These are phyloP conservation scores for Ilex aquifolium DNA, from an alignment of 257 asterid genomes.

Conservation along the genomic window DNA sequence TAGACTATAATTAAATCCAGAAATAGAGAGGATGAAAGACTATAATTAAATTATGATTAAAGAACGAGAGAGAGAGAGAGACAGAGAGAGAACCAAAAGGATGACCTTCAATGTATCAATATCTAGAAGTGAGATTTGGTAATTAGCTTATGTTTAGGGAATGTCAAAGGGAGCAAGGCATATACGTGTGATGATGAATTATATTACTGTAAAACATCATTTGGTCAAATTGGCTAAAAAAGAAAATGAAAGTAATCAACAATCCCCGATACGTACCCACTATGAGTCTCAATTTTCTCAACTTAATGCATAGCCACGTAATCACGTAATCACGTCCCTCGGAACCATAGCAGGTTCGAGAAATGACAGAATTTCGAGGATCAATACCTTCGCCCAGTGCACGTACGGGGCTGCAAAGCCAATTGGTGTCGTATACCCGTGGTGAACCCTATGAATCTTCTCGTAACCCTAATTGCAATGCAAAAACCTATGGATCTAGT, in stretches of 20 bases:
- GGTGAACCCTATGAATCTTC: conserved; percentile 94
- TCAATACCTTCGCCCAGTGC: conserved; percentile 93
- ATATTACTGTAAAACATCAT: conserved; percentile 46
- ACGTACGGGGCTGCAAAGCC: conserved; percentile 97
- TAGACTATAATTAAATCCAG: no score
- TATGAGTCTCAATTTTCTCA: conserved; percentile 97
- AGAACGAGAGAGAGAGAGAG: no score
- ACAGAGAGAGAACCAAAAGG: no score
- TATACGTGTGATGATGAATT: no score
- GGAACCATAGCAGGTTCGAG: conserved; percentile 91
- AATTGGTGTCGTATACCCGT: conserved; percentile 88
- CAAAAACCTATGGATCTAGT: conserved; percentile 89
- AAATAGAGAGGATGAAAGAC: no score
- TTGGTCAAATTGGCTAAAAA: conserved; percentile 56
- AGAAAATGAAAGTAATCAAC: conserved; percentile 10
- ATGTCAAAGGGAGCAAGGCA: no score
- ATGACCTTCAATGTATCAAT: no score
- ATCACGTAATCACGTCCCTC: conserved; percentile 87
- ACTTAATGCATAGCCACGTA: conserved; percentile 92
- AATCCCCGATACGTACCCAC: conserved; percentile 75
- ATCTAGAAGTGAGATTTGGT: no score
- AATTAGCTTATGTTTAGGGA: no score
- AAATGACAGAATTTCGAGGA: conserved; percentile 93
- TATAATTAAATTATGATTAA: no score
- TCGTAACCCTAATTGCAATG: conserved; percentile 97